These are phyloP conservation scores for Neoascochyta sp. DNA, from an alignment of 2,329 filamentous ascomycete genomes.

Conservation along the genomic window DNA sequence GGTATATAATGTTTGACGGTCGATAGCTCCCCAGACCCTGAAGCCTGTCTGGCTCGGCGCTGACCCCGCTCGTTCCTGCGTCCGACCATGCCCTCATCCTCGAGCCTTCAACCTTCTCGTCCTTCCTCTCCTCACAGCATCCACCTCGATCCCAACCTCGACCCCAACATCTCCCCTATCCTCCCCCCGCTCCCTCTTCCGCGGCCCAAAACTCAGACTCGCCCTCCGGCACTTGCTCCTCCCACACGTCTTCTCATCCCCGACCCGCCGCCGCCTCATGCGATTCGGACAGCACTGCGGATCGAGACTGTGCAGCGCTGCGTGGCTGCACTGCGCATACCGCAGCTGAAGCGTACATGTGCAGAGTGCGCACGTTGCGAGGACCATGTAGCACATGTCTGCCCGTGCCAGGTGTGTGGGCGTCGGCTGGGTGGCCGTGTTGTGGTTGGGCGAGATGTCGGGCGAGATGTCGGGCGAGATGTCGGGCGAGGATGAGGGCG, in stretches of 20 bases:
- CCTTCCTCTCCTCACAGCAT: too few species aligned
- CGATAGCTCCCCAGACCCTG: too few species aligned
- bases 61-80: too few species aligned
- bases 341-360: constrained; percentile 10
- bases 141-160: too few species aligned
- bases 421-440: background rate
- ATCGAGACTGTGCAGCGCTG: constrained; percentile 12
- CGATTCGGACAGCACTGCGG: constrained; percentile 22
- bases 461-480: background rate
- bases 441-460: background rate
- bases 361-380: constrained; percentile 19
- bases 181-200: background rate
- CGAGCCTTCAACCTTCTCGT: too few species aligned
- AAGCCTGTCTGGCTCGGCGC: too few species aligned
- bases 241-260: constrained; percentile 4
- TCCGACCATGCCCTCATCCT: too few species aligned
- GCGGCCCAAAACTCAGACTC: constrained; percentile 16
- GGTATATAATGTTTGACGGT: too few species aligned
- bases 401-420: background rate
- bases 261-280: constrained; percentile 15
- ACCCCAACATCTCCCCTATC: too few species aligned
- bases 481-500: background rate
- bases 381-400: constrained; percentile 25
- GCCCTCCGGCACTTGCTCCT: constrained; percentile 9
- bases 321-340: constrained; percentile 23